Base-by-base conservation (phyloP, 306 rosid genomes). In the Ziziphus jujuba region DNA sequence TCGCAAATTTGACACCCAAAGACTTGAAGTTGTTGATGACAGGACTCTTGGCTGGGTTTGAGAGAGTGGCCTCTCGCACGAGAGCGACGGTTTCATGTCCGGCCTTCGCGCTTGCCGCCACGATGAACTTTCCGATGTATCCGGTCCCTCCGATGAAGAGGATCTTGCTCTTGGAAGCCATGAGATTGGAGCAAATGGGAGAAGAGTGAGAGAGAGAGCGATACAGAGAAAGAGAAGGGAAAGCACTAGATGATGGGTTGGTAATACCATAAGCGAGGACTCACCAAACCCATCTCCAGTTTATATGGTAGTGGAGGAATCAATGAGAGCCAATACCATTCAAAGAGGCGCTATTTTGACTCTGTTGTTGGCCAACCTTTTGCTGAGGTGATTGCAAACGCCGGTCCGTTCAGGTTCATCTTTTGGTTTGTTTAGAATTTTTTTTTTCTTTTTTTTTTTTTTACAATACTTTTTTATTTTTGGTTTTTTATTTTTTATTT, bases 121-220 rank as follows among this genome's bases (percentile, higher is more conserved):
- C 85, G 0, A 81, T 63, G 35, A 70, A 74, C 51, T 81, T 81
- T 5, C 82, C 82, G 20, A 73, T 73, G 56, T 74, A 74, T 2
- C 80, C 77, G 2, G 82, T 74, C 20, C 82, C 82, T 13, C 82
- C 86, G 21, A 81, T 53, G 65, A 77, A 8, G 65, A 81, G 69
- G 58, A 81, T 56, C 65, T 70, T 77, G 70, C 74, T 75, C 20
- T 76, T 70, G 16, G 52, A 50, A 0, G 69, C 69, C 74, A 75
- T 75, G 17, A 63, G 65, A 57, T 57, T 33, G 1, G 61, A 22
- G 6, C 12, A 25, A 53, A 10, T 28, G 58, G 59, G 5, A 23
- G 8, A 0, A 36, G 33, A 17, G 16, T 49, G 60, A 60, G 45
- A 25, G 24, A 0, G 23, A 34, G 5, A 9, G 53, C 60, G 13